Base-by-base conservation (phyloP, 768 basidiomycete genomes). In the Strobilomyces confusus region DNA sequence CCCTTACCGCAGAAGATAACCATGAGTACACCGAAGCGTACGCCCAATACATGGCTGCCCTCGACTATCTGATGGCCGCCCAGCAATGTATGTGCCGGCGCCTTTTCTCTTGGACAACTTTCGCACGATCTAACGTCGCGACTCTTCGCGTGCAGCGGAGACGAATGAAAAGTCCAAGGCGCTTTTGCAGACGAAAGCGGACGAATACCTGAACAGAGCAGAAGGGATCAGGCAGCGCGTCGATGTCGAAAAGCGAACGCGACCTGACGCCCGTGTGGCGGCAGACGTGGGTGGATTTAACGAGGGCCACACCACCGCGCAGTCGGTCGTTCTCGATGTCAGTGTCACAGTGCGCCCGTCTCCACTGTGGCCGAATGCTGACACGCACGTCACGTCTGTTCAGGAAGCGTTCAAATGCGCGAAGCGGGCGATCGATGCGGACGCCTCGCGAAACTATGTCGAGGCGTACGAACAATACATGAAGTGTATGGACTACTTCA, bases 1-100 rank as follows among this genome's bases (percentile, higher is more conserved):
- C 93, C 42, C 93, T 95, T 62, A 89, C 90, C 49, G 86, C 89
- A 58, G 95, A 98, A 73, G 80, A 81, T 51, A 89, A 89, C 69
- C 84, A 86, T 71, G 89, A 95, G 71, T 98, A 97, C 74, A 77
- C 81, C 8, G 92, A 93, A 65, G 93, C 94, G 17, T 95, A 90
- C 80, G 93, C 89, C 72, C 79, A 84, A 59, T 95, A 95, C 73
- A 86, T 88, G 76, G 93, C 97, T 73, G 80, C 92, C 2, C 79
- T 98, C 52, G 95, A 98, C 69, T 98, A 94, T 71, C 98, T 98
- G 72, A 92, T 97, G 88, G 87, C 97, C 62, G 92, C 93, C 14
- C 76, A 92, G 66, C 92, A 92, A 71, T 91, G 92, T 92, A 58
- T 4, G 65, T 55, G 7, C 32, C 19, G 2, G 19, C 30, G 29